A percentile compares a stretch with the other conserved stretches of the same genome.
These are phyloP conservation scores for Cylindrotheca fusiformis DNA, from an alignment of 108 stramenopile genomes.

Conservation along the genomic window DNA sequence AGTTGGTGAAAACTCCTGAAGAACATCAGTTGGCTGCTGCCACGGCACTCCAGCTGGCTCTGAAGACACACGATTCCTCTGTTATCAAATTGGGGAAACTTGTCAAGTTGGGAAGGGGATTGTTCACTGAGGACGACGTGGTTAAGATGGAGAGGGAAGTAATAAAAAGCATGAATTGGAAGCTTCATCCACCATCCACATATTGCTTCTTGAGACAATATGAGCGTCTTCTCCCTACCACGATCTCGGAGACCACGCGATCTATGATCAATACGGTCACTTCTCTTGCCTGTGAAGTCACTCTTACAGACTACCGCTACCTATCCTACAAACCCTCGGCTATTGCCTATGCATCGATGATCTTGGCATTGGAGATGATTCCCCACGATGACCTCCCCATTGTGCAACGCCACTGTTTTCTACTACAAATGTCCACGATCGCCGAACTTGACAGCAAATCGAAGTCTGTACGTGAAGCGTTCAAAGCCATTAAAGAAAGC, in stretches of 20 bases:
- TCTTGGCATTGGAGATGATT: conserved; percentile 45
- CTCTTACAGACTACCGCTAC: conserved; percentile 33
- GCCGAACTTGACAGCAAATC: conserved; percentile 15
- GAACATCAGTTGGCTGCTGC: conserved; percentile 55
- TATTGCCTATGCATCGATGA: conserved; percentile 40
- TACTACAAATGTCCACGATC: conserved; percentile 11
- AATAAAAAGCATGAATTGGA: conserved; percentile 48
- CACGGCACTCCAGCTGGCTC: conserved; percentile 56
- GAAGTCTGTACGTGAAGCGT: conserved; percentile 7
- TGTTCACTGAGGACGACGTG: conserved; percentile 49
- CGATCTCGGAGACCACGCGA: conserved; percentile 10
- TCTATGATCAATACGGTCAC: conserved; percentile 35
- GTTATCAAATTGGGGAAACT: conserved; percentile 47
- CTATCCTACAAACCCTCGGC: conserved; percentile 25
- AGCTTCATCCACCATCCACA: conserved; percentile 62
- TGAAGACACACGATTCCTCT: conserved; percentile 47
- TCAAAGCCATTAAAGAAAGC: conserved; percentile 12
- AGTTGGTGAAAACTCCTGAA: conserved; percentile 30
- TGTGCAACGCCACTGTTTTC: conserved; percentile 22
- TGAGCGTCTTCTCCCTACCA: conserved; percentile 29
- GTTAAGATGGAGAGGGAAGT: conserved; percentile 51
- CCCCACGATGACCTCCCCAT: conserved; percentile 17
- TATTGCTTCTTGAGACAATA: conserved; percentile 49
- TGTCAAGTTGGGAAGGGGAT: conserved; percentile 39
- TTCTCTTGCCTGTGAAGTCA: conserved; percentile 38